Conservation (phyloP, 495 filamentous ascomycete species). For the Aspergillus steynii region DNA sequence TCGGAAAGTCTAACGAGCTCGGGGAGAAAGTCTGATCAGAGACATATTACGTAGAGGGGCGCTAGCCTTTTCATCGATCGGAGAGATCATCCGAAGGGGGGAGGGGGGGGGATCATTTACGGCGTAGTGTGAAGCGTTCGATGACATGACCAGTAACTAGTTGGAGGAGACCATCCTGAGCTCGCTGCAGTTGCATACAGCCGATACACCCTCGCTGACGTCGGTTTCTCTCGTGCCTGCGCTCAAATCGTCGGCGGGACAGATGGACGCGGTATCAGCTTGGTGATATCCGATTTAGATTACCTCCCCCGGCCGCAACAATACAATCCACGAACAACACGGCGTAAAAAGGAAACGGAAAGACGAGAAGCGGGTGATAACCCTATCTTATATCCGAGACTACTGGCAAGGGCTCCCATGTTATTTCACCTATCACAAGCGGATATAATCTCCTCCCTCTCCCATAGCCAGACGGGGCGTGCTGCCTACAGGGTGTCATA, state of each 20-base stretch:
- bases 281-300: neutral
- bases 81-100: neutral
- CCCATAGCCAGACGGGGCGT: neutral
- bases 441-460: slow-evolving; percentile 6
- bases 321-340: no score
- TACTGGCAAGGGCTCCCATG: neutral
- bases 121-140: neutral
- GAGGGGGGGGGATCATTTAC: no score
- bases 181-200: neutral
- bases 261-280: no score
- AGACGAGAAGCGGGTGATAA: slow-evolving; percentile 2
- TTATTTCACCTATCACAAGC: neutral
- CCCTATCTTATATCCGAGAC: slow-evolving; percentile 10
- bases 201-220: neutral
- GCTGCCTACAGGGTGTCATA: neutral
- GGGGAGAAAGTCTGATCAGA: slow-evolving; percentile 2
- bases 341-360: neutral
- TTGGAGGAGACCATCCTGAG: neutral
- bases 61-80: neutral
- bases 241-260: no score
- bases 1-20: slow-evolving; percentile 1
- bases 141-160: neutral
- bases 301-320: no score
- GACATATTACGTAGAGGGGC: slow-evolving; percentile 11
- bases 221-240: neutral